phyloP scores from a whole-genome alignment of 2,329 filamentous ascomycete species.

The Moelleriella libera region DNA sequence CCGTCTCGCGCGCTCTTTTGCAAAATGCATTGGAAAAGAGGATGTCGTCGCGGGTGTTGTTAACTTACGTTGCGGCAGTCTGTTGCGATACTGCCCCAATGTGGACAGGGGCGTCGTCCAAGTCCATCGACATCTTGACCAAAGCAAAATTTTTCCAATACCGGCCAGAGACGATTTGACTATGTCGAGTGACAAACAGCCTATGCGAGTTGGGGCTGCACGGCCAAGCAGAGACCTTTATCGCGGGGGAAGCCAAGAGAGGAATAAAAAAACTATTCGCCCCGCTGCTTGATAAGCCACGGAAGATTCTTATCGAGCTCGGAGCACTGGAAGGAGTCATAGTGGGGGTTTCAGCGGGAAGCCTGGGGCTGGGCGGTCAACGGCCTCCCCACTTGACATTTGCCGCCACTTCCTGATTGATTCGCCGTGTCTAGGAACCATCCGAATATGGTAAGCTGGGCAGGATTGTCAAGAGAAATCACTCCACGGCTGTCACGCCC shows the following conservation, averaged over 20 bases:
- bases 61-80: conserved; percentile 25
- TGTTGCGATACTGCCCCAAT: conserved; percentile 18
- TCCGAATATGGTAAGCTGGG: too few relatives aligned
- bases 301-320: not conserved
- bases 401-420: too few relatives aligned
- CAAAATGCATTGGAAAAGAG: not conserved
- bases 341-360: not conserved
- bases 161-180: conserved; percentile 1
- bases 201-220: not conserved
- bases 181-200: too few relatives aligned
- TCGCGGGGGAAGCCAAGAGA: conserved; percentile 4
- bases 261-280: conserved; percentile 17
- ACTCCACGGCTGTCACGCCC: too few relatives aligned
- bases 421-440: too few relatives aligned
- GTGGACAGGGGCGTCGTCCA: conserved; percentile 26
- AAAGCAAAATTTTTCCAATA: conserved; percentile 2
- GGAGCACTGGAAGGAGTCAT: not conserved
- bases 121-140: conserved; percentile 26
- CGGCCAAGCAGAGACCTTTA: conserved; percentile 7
- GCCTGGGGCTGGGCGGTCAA: too few relatives aligned
- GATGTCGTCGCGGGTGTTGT: not conserved
- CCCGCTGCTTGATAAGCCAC: conserved; percentile 23
- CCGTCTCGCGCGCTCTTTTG: not conserved
- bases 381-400: too few relatives aligned
- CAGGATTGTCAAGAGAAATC: too few relatives aligned